Percentiles rank a stretch among this genome's conserved stretches.
phyloP scores from a whole-genome alignment of 495 filamentous ascomycete genomes.

The Glutinoglossum americanum region DNA sequence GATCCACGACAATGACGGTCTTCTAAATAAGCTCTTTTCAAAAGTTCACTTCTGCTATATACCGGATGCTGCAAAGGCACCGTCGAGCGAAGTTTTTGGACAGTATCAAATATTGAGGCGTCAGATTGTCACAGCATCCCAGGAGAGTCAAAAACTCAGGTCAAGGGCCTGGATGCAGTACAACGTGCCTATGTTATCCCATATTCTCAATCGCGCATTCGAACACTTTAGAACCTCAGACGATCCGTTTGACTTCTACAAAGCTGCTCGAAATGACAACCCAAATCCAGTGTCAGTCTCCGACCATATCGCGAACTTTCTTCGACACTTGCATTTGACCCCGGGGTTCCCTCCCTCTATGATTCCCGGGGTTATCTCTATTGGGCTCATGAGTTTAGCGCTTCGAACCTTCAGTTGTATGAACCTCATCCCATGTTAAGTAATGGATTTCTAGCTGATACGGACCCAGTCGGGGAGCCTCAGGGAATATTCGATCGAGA shows the following conservation, averaged over 20 bases:
- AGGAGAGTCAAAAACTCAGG: neutral
- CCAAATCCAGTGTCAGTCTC: neutral
- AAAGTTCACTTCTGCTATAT: neutral
- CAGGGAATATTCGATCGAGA: neutral
- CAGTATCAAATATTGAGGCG: neutral
- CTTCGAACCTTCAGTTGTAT: neutral
- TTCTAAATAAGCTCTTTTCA: neutral
- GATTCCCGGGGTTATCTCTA: neutral
- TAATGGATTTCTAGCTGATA: too few relatives aligned
- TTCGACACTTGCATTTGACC: neutral
- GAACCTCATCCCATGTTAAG: too few relatives aligned
- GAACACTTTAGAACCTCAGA: neutral
- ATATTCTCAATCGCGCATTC: neutral
- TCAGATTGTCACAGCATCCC: neutral
- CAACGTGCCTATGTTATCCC: neutral
- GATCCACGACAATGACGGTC: too few relatives aligned
- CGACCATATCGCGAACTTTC: conserved; percentile 3
- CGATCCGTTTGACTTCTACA: conserved; percentile 2
- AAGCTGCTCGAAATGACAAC: conserved; percentile 1
- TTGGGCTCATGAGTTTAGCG: neutral
- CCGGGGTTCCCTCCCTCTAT: neutral
- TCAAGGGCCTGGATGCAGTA: neutral
- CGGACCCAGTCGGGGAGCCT: too few relatives aligned
- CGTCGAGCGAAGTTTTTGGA: neutral
- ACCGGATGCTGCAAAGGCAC: neutral